These are phyloP conservation scores for Blastobotrys persicus DNA, from an alignment of 1,139 yeast genomes.

Conservation along the genomic window DNA sequence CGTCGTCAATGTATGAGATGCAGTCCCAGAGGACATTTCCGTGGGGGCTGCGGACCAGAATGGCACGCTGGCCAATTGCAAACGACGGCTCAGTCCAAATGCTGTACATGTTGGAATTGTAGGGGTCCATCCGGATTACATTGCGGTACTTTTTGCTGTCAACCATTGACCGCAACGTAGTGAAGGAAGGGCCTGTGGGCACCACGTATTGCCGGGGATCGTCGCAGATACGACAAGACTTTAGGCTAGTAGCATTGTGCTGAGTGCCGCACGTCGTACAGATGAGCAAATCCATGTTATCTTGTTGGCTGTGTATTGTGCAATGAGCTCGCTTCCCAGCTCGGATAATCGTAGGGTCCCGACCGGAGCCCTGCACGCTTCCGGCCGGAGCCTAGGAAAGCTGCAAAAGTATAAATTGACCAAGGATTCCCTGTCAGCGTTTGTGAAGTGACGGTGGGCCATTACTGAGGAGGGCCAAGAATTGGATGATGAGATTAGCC, in stretches of 20 bases:
- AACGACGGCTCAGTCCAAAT: conserved; percentile 23
- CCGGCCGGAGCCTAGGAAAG: too few relatives aligned
- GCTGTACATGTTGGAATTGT: conserved; percentile 18
- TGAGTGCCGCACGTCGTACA: conserved; percentile 20
- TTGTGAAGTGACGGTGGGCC: too few relatives aligned
- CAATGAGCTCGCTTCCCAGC: too few relatives aligned
- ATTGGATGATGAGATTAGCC: too few relatives aligned
- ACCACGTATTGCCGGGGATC: conserved; percentile 28
- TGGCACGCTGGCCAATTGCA: conserved; percentile 28
- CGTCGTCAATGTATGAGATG: conserved; percentile 24
- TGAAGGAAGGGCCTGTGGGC: conserved; percentile 23
- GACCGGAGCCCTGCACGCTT: too few relatives aligned
- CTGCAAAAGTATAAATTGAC: too few relatives aligned
- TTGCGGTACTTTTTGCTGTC: conserved; percentile 18
- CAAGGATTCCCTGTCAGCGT: too few relatives aligned
- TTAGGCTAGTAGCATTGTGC: conserved; percentile 8
- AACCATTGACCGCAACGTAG: conserved; percentile 19
- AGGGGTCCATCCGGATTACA: conserved; percentile 20
- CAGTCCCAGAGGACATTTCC: conserved; percentile 28
- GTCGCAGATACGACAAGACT: conserved; percentile 23
- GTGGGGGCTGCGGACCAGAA: conserved; percentile 18
- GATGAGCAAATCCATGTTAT: conserved; percentile 13
- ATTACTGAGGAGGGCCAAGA: too few relatives aligned
- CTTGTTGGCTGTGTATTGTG: too few relatives aligned
- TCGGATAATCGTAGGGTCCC: too few relatives aligned